These are phyloP conservation scores for Fraxinus pennsylvanica DNA, from an alignment of 257 asterid species.

Conservation along the genomic window DNA sequence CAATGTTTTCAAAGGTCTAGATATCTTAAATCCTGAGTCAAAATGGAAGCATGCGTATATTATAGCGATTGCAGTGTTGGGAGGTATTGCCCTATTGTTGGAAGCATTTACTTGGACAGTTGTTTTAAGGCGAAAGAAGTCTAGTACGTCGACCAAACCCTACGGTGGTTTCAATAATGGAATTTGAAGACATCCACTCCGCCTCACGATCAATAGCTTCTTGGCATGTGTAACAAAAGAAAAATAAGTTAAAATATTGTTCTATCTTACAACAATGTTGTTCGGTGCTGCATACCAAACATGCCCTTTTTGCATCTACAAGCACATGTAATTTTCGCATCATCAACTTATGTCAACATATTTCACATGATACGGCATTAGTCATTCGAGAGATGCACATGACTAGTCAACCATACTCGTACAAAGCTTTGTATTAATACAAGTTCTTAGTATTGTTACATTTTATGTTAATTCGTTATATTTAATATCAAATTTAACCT, in stretches of 20 bases:
- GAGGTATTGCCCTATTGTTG: conserved; percentile 48
- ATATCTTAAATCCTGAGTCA: conserved; percentile 57
- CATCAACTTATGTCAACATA: background rate
- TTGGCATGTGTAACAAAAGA: background rate
- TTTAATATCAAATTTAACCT: no score
- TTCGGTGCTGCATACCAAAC: background rate
- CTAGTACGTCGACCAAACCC: conserved; percentile 54
- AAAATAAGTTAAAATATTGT: background rate
- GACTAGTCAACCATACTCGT: background rate
- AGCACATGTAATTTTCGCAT: background rate
- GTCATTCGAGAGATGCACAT: background rate
- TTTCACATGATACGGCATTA: background rate
- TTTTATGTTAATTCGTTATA: no score
- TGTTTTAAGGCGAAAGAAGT: conserved; percentile 55
- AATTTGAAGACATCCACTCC: conserved; percentile 39
- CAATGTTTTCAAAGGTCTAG: conserved; percentile 78
- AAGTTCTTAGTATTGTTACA: background rate
- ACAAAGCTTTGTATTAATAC: background rate
- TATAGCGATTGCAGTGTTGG: conserved; percentile 47
- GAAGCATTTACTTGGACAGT: conserved; percentile 76
- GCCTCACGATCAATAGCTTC: conserved; percentile 25
- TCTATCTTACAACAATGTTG: background rate
- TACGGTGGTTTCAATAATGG: conserved; percentile 47
- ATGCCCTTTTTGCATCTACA: background rate
- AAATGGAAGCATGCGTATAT: conserved; percentile 69